Conservation (phyloP, 1,284 basidiomycete species). For the Abortiporus biennis region DNA sequence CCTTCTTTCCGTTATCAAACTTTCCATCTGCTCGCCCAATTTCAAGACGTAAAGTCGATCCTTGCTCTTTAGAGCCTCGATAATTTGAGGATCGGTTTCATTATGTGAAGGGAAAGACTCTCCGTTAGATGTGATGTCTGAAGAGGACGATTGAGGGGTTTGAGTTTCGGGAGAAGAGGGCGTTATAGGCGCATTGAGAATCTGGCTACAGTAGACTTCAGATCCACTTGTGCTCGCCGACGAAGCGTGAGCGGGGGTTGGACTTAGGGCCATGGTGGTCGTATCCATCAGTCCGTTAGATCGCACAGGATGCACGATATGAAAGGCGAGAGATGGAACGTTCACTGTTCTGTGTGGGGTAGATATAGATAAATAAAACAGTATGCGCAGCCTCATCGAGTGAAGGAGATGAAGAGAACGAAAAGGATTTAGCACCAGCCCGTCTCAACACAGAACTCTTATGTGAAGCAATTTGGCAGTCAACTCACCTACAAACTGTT, state of each 20-base stretch:
- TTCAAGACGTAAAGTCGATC: constrained; percentile 80
- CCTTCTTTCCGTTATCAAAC: constrained; percentile 66
- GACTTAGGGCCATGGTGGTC: constrained; percentile 17
- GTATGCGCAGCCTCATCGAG: not conserved
- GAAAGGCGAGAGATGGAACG: constrained; percentile 1
- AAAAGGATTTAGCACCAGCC: not conserved
- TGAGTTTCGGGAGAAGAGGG: constrained; percentile 18
- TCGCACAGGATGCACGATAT: not conserved
- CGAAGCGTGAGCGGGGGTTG: constrained; percentile 13
- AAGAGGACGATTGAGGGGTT: constrained; percentile 11
- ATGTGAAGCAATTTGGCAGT: too few species aligned
- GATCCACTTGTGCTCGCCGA: constrained; percentile 18
- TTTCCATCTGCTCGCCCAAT: constrained; percentile 76
- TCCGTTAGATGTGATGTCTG: not conserved
- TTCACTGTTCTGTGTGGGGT: constrained; percentile 3
- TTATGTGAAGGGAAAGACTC: constrained; percentile 13
- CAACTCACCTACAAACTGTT: constrained; percentile 17
- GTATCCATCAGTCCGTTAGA: constrained; percentile 6
- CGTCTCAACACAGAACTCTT: too few species aligned
- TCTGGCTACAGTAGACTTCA: constrained; percentile 14
- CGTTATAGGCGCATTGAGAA: constrained; percentile 15
- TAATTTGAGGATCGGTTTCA: constrained; percentile 68
- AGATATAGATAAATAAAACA: not conserved
- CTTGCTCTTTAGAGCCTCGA: constrained; percentile 81
- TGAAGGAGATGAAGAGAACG: constrained; percentile 3